Evolutionary conservation across 371 early-diverging fungal genomes (phyloP).

Genomic region (Lichtheimia hyalospora): DNA sequence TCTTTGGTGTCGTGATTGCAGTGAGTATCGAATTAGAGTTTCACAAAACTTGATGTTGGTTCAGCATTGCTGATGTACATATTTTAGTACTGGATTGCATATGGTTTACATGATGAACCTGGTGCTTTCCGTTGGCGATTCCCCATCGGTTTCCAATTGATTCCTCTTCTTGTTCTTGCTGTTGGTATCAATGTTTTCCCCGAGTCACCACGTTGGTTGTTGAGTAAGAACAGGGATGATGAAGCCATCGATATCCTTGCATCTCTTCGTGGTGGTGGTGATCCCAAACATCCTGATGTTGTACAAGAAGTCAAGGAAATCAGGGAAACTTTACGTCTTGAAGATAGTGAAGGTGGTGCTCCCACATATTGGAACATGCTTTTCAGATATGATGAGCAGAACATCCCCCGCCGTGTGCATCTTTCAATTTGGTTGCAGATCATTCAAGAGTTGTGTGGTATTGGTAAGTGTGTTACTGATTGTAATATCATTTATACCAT

Average conservation of each 20-base stretch:
- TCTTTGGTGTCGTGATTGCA: slow-evolving; percentile 46
- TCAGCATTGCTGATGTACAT: not conserved
- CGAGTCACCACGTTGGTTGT: slow-evolving; percentile 34
- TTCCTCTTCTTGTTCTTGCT: slow-evolving; percentile 28
- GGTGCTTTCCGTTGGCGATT: slow-evolving; percentile 40
- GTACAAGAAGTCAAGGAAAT: slow-evolving; percentile 34
- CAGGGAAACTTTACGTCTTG: slow-evolving; percentile 18
- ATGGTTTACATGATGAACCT: slow-evolving; percentile 29
- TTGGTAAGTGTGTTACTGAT: slow-evolving; percentile 10
- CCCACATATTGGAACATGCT: slow-evolving; percentile 40
- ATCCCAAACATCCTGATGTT: slow-evolving; percentile 33
- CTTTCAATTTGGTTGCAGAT: slow-evolving; percentile 43
- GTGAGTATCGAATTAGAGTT: not conserved
- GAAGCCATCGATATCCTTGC: slow-evolving; percentile 37
- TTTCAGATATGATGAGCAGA: slow-evolving; percentile 31
- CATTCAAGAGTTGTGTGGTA: slow-evolving; percentile 43
- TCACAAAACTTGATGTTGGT: not conserved
- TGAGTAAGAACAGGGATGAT: slow-evolving; percentile 32
- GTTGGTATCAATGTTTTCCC: slow-evolving; percentile 34
- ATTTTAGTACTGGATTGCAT: slow-evolving; percentile 33
- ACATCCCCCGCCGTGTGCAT: slow-evolving; percentile 44
- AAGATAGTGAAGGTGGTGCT: slow-evolving; percentile 32
- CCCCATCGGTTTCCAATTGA: slow-evolving; percentile 39
- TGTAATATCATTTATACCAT: too few species aligned
- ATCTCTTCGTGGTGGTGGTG: slow-evolving; percentile 39